Evolutionary conservation across 768 basidiomycete genomes (phyloP).

Genomic region (Exsudoporus frostii): DNA sequence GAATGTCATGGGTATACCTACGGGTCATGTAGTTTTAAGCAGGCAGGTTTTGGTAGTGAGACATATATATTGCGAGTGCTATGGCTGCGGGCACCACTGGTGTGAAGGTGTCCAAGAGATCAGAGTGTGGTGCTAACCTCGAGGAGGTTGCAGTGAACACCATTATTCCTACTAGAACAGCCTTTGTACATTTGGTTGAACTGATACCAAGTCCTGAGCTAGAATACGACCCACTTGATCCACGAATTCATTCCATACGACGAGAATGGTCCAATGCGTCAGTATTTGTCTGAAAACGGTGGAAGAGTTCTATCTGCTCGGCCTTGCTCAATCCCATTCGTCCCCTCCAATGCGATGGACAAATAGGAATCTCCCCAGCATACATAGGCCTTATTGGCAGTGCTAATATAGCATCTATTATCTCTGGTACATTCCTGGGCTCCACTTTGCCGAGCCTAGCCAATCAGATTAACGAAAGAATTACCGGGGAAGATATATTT

Average conservation of each 20-base stretch:
- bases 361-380: constrained; percentile 35
- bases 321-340: constrained; percentile 63
- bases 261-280: not conserved
- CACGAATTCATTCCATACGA: not conserved
- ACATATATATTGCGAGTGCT: constrained; percentile 55
- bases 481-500: not conserved
- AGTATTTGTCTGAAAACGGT: constrained; percentile 1
- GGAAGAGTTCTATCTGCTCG: constrained; percentile 46
- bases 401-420: constrained; percentile 46
- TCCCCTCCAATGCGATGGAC: constrained; percentile 62
- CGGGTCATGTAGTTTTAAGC: too few relatives aligned
- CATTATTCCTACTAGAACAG: constrained; percentile 48
- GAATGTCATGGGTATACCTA: too few relatives aligned
- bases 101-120: constrained; percentile 54
- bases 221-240: not conserved
- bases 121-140: constrained; percentile 50
- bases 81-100: constrained; percentile 54
- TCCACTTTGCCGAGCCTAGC: constrained; percentile 64
- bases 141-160: constrained; percentile 51
- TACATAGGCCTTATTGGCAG: constrained; percentile 29
- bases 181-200: constrained; percentile 48
- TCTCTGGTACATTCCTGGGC: constrained; percentile 50
- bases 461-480: not conserved
- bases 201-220: not conserved
- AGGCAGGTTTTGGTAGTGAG: constrained; percentile 42